Conservation (phyloP, 2,329 filamentous ascomycete genomes). For the Periconia digitata region DNA sequence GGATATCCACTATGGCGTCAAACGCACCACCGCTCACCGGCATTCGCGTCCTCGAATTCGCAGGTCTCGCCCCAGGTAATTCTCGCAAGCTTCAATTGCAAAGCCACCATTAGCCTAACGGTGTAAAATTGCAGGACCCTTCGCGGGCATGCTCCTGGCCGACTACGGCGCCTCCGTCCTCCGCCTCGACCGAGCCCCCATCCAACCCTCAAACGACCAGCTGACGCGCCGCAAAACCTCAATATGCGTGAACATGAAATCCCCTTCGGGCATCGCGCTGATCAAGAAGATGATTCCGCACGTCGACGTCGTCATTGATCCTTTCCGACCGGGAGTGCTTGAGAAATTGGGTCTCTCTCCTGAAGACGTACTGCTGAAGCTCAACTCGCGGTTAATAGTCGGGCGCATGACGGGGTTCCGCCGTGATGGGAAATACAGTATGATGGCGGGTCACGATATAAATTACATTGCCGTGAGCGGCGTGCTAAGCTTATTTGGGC, state of each 20-base stretch:
- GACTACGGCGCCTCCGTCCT: constrained; percentile 85
- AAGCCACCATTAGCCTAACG: background rate
- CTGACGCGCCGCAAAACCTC: constrained; percentile 81
- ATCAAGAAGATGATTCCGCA: constrained; percentile 64
- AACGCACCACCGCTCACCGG: constrained; percentile 56
- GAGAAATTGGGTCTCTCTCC: constrained; percentile 82
- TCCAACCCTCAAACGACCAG: constrained; percentile 65
- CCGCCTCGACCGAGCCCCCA: constrained; percentile 70
- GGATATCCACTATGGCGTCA: constrained; percentile 35
- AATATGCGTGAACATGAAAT: constrained; percentile 78
- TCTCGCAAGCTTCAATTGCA: constrained; percentile 1
- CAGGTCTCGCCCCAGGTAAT: constrained; percentile 63
- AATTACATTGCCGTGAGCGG: constrained; percentile 93
- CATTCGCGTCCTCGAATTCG: constrained; percentile 65
- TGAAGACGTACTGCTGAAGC: constrained; percentile 59
- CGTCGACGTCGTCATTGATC: constrained; percentile 85
- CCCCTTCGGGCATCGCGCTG: constrained; percentile 62
- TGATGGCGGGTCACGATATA: constrained; percentile 94
- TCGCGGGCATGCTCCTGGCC: constrained; percentile 79
- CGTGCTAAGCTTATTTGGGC: constrained; percentile 74
- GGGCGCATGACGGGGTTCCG: constrained; percentile 89
- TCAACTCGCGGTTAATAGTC: constrained; percentile 77
- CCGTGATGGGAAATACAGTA: constrained; percentile 78
- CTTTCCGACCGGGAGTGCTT: constrained; percentile 87
- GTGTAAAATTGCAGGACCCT: constrained; percentile 67